These are phyloP conservation scores for Botryotinia narcissicola DNA, from an alignment of 2,329 filamentous ascomycete genomes.

Conservation along the genomic window DNA sequence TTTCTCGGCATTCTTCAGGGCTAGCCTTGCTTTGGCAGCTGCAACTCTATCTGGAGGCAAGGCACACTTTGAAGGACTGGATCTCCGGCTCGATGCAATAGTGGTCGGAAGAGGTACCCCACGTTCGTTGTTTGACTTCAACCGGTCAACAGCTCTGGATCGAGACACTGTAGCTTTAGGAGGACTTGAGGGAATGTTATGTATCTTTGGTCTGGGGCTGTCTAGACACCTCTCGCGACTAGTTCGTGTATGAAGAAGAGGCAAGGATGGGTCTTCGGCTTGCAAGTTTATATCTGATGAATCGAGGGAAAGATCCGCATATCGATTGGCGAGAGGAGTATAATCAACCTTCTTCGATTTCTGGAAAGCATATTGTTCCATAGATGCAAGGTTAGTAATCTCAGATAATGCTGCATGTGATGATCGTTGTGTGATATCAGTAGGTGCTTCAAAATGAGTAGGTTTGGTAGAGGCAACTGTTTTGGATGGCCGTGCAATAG, in stretches of 20 bases:
- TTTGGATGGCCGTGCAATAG: conserved; percentile 29
- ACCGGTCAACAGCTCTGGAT: conserved; percentile 24
- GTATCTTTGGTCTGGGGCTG: conserved; percentile 35
- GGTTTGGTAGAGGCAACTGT: conserved; percentile 21
- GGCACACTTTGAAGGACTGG: conserved; percentile 28
- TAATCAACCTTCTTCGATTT: conserved; percentile 31
- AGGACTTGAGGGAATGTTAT: conserved; percentile 35
- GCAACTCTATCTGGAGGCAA: conserved; percentile 39
- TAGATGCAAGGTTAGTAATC: conserved; percentile 30
- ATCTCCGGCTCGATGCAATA: conserved; percentile 26
- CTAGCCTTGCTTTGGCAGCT: conserved; percentile 38
- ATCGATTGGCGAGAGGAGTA: conserved; percentile 28
- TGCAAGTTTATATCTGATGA: conserved; percentile 26
- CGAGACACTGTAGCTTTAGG: conserved; percentile 30
- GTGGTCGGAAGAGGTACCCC: conserved; percentile 14
- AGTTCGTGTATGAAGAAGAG: conserved; percentile 21
- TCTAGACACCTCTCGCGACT: conserved; percentile 26
- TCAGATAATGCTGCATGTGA: conserved; percentile 34
- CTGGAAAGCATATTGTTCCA: conserved; percentile 28
- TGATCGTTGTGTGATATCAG: conserved; percentile 19
- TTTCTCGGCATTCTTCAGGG: conserved; percentile 37
- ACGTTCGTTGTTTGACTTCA: conserved; percentile 26
- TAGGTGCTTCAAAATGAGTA: conserved; percentile 22
- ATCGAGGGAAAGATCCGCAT: conserved; percentile 27
- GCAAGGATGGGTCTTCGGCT: conserved; percentile 26